Conservation (phyloP, 768 basidiomycete species). For the Russula dissimulans region DNA sequence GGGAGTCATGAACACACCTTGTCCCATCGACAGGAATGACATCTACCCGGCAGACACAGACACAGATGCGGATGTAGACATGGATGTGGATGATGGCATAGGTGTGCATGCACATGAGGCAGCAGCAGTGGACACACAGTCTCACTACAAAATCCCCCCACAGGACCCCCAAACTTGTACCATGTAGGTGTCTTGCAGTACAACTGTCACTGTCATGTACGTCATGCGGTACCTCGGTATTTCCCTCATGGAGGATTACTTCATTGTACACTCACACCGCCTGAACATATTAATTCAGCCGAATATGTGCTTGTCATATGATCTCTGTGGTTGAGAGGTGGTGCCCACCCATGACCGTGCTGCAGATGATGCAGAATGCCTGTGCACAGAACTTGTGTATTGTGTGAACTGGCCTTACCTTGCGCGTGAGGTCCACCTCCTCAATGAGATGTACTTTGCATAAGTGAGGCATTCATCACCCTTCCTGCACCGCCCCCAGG, state of each 20-base stretch:
- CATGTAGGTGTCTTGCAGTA: constrained; percentile 93
- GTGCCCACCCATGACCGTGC: constrained; percentile 74
- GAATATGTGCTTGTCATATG: constrained; percentile 91
- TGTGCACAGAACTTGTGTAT: constrained; percentile 52
- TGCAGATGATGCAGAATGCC: constrained; percentile 37
- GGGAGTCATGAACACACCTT: no score
- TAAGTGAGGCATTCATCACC: background rate
- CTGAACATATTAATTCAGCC: constrained; percentile 91
- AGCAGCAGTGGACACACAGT: no score
- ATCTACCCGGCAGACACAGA: no score
- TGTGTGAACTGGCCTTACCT: constrained; percentile 79
- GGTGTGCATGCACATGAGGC: no score
- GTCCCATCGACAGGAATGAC: no score
- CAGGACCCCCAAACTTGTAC: no score
- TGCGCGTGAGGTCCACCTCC: constrained; percentile 71
- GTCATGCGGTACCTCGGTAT: constrained; percentile 86
- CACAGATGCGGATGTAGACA: no score
- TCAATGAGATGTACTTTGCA: constrained; percentile 79
- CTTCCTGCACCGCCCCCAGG: no score
- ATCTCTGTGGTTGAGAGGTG: constrained; percentile 91
- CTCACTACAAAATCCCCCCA: no score
- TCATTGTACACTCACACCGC: constrained; percentile 82
- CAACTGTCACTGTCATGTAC: constrained; percentile 95
- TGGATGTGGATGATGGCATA: no score
- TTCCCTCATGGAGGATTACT: constrained; percentile 88